phyloP scores from a whole-genome alignment of 176 grass and related monocot genomes.

The Zoysia japonica region DNA sequence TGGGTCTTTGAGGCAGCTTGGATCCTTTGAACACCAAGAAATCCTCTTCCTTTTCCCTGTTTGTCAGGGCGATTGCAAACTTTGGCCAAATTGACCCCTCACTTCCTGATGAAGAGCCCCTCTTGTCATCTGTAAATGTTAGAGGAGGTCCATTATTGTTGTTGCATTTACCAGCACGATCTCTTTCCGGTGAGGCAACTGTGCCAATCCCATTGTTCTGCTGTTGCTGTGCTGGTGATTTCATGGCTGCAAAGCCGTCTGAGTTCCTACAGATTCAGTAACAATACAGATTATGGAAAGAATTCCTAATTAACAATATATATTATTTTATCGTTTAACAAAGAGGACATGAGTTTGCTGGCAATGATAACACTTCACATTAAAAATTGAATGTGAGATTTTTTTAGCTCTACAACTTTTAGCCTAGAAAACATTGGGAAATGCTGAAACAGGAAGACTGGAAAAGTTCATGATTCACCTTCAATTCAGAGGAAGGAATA shows the following conservation, averaged over 20 bases:
- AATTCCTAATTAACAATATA: neutral
- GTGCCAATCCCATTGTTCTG: conserved; percentile 46
- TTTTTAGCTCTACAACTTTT: conserved; percentile 14
- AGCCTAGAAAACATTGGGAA: neutral
- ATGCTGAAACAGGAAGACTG: conserved; percentile 6
- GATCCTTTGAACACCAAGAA: conserved; percentile 93
- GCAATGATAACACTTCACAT: conserved; percentile 7
- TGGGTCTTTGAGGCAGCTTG: conserved; percentile 89
- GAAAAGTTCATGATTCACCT: conserved; percentile 37
- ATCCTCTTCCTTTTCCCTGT: conserved; percentile 98
- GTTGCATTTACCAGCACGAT: conserved; percentile 17
- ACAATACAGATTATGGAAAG: conserved; percentile 27
- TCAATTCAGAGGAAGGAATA: conserved; percentile 9
- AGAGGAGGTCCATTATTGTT: conserved; percentile 40
- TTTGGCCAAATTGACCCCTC: conserved; percentile 80
- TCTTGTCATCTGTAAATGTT: conserved; percentile 59
- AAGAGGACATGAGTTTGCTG: neutral
- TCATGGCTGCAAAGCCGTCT: conserved; percentile 62
- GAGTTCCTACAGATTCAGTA: conserved; percentile 48
- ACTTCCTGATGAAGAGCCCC: conserved; percentile 71
- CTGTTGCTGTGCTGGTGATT: conserved; percentile 44
- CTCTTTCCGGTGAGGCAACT: conserved; percentile 4
- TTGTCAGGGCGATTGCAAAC: conserved; percentile 68
- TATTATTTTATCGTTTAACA: neutral
- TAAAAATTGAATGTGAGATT: conserved; percentile 3